phyloP scores from a whole-genome alignment of 108 stramenopile genomes.

The Pseudonitzschia multistriata region DNA sequence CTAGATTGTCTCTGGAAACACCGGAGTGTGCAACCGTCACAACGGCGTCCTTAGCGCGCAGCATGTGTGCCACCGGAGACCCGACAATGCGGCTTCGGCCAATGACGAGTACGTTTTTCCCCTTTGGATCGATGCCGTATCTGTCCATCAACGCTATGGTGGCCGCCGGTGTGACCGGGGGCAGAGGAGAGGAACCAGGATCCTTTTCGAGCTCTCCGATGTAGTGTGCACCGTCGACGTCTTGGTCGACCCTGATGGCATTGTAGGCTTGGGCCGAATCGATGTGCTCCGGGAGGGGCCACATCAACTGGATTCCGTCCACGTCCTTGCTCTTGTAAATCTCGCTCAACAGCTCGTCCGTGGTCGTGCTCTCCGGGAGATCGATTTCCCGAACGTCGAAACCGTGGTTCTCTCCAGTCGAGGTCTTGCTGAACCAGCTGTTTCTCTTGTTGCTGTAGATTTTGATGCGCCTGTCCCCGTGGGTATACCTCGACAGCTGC shows the following conservation, averaged over 20 bases:
- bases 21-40: constrained; percentile 96
- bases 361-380: constrained; percentile 32
- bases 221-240: constrained; percentile 49
- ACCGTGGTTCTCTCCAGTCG: constrained; percentile 35
- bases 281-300: constrained; percentile 43
- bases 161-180: constrained; percentile 88
- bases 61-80: constrained; percentile 88
- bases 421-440: constrained; percentile 44
- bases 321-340: constrained; percentile 30
- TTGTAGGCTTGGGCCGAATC: constrained; percentile 34
- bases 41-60: constrained; percentile 89
- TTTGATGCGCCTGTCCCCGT: constrained; percentile 33
- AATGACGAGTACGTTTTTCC: constrained; percentile 94
- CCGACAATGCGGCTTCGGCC: constrained; percentile 92
- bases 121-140: constrained; percentile 68
- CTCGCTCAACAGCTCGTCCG: constrained; percentile 41
- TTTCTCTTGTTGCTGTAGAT: constrained; percentile 31
- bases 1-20: constrained; percentile 58
- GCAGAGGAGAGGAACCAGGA: constrained; percentile 1
- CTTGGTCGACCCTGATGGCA: constrained; percentile 33
- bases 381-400: constrained; percentile 44
- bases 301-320: constrained; percentile 58
- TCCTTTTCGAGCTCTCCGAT: constrained; percentile 28
- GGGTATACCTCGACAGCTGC: constrained; percentile 28
- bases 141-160: constrained; percentile 95